Conservation (phyloP, 257 asterid species). For the Solanum ahanhuiri region DNA sequence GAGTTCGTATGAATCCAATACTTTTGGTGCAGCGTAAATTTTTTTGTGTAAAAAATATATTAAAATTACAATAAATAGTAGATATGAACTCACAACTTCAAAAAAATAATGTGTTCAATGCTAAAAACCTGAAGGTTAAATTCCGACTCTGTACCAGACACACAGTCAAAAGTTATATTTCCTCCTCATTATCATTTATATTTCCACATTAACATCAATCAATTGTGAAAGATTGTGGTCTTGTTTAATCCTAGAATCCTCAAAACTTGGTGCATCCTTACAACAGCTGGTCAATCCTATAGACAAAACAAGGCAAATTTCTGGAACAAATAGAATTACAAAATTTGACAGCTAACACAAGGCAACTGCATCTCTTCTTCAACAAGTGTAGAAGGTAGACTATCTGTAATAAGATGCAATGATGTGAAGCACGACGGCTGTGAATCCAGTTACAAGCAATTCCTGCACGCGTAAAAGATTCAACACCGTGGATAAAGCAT, state of each 20-base stretch:
- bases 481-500: neutral
- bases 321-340: neutral
- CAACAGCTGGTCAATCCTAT: neutral
- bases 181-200: neutral
- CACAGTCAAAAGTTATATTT: neutral
- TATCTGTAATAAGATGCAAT: constrained; percentile 70
- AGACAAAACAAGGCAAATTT: neutral
- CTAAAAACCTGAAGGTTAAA: neutral
- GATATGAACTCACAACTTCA: neutral
- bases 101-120: neutral
- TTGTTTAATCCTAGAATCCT: neutral
- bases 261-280: neutral
- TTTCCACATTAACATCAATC: neutral
- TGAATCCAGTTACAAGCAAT: constrained; percentile 59
- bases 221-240: neutral
- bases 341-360: neutral
- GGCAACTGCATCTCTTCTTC: neutral
- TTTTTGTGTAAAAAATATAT: neutral
- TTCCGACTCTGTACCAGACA: neutral
- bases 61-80: neutral
- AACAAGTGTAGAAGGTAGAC: neutral
- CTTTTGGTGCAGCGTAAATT: rapidly evolving
- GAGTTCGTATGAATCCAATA: neutral
- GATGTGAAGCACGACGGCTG: constrained; percentile 57
- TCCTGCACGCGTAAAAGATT: constrained; percentile 38